These are phyloP conservation scores for Hymenoscyphus scutula DNA, from an alignment of 2,329 filamentous ascomycete species.

Conservation along the genomic window DNA sequence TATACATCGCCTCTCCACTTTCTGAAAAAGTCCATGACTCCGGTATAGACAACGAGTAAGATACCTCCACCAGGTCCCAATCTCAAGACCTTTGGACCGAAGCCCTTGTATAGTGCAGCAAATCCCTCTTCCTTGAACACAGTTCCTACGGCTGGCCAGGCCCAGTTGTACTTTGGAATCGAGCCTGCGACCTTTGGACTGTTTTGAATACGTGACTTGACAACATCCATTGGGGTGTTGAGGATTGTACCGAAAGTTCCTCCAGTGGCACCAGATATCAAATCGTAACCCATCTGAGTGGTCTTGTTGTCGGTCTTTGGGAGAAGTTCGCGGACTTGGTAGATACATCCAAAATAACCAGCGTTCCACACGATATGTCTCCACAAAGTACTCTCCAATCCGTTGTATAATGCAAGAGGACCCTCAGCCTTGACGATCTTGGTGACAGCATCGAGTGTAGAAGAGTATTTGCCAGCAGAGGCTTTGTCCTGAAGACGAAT, in stretches of 20 bases:
- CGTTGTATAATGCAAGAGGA: slow-evolving; percentile 87
- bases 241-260: slow-evolving; percentile 87
- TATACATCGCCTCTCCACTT: slow-evolving; percentile 44
- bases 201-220: slow-evolving; percentile 98
- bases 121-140: slow-evolving; percentile 95
- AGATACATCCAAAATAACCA: slow-evolving; percentile 97
- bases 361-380: slow-evolving; percentile 92
- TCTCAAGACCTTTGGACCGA: slow-evolving; percentile 89
- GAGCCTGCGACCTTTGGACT: slow-evolving; percentile 77
- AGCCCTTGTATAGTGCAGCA: slow-evolving; percentile 91
- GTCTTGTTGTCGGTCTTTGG: slow-evolving; percentile 79
- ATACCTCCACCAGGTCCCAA: slow-evolving; percentile 64
- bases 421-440: slow-evolving; percentile 87
- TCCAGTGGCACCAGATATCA: slow-evolving; percentile 82
- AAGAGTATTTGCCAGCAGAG: slow-evolving; percentile 82
- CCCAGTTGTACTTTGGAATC: slow-evolving; percentile 97
- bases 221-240: slow-evolving; percentile 95
- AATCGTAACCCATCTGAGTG: slow-evolving; percentile 79
- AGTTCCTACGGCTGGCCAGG: slow-evolving; percentile 79
- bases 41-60: slow-evolving; percentile 81
- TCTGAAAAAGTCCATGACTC: slow-evolving; percentile 90
- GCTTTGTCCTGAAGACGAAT: slow-evolving; percentile 96
- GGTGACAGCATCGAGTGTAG: slow-evolving; percentile 73
- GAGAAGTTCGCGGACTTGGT: slow-evolving; percentile 85
- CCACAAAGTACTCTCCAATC: slow-evolving; percentile 95